Evolutionary conservation across 2,329 filamentous ascomycete species (phyloP).

Genomic region (Talaromyces pinophilus): DNA sequence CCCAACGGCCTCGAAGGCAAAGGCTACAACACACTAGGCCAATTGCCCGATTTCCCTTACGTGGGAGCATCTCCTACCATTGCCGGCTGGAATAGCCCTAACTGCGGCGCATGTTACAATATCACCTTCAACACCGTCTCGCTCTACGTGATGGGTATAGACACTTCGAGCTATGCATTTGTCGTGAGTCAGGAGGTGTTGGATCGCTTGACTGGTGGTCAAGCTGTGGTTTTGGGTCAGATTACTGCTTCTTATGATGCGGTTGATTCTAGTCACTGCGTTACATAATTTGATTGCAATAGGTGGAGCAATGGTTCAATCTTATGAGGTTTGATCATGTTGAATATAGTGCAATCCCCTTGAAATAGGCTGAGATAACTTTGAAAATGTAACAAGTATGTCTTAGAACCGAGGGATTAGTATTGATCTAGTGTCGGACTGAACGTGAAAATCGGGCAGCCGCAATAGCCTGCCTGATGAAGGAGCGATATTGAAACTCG

Average conservation of each 20-base stretch:
- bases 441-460: background rate
- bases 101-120: conserved; percentile 57
- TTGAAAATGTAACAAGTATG: background rate
- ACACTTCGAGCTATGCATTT: conserved; percentile 49
- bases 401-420: background rate
- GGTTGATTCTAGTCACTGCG: conserved; percentile 25
- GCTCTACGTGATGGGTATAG: conserved; percentile 54
- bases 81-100: conserved; percentile 47
- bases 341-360: background rate
- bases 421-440: background rate
- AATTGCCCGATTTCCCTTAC: conserved; percentile 50
- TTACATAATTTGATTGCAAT: background rate
- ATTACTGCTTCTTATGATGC: conserved; percentile 37
- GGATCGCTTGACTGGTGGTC: conserved; percentile 51
- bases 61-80: conserved; percentile 55
- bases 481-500: background rate
- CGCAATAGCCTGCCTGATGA: background rate
- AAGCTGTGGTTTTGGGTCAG: conserved; percentile 48
- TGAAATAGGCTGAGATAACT: background rate
- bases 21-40: conserved; percentile 45
- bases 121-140: conserved; percentile 49
- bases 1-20: conserved; percentile 35
- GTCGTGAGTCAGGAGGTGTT: conserved; percentile 53
- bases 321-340: background rate
- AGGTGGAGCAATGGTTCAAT: background rate